Evolutionary conservation across 495 filamentous ascomycete species (phyloP), one percentile per base, ranked within the genome.

Genomic region (Xylaria cubensis): DNA sequence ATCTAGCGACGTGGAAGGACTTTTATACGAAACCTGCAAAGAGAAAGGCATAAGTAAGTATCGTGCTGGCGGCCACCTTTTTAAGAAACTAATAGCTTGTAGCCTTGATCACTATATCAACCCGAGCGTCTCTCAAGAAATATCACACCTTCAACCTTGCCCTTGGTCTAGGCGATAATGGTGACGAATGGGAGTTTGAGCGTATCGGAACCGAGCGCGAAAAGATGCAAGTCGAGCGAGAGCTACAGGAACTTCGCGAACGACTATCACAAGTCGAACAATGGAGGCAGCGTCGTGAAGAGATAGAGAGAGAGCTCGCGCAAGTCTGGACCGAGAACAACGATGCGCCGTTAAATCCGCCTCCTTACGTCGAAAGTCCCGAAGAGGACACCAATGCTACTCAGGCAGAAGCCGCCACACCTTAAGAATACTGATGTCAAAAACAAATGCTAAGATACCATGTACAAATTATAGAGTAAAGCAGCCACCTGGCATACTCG

Each of bases 81-180:
- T 24, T 58, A 12, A 4, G 53, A 44, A 77, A 62, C 78, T 82
- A 79, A 85, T 72, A 62, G 41, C 67, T 8, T 17, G 9, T 70
- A 91, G 89, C 94, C 0, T 82, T 98, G 29, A 94, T 99, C 72
- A 98, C 95, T 4, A 97, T 98, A 70, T 95, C 92, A 0, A 98
- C 97, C 1, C 90, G 97, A 41, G 94, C 93, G 19, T 94, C 92
- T 53, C 84, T 99, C 56, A 98, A 97, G 81, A 94, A 94, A 76
- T 98, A 98, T 77, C 96, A 98, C 80, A 93, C 91, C 1, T 98
- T 88, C 82, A 96, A 94, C 73, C 88, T 99, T 2, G 91, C 90
- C 34, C 88, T 99, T 29, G 93, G 94, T 7, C 80, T 91, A 26
- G 93, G 92, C 50, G 88, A 90, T 17, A 82, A 85, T 69, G 88